phyloP scores from a whole-genome alignment of 2,329 filamentous ascomycete genomes.

The Paracorniculantispora psalliotae region DNA sequence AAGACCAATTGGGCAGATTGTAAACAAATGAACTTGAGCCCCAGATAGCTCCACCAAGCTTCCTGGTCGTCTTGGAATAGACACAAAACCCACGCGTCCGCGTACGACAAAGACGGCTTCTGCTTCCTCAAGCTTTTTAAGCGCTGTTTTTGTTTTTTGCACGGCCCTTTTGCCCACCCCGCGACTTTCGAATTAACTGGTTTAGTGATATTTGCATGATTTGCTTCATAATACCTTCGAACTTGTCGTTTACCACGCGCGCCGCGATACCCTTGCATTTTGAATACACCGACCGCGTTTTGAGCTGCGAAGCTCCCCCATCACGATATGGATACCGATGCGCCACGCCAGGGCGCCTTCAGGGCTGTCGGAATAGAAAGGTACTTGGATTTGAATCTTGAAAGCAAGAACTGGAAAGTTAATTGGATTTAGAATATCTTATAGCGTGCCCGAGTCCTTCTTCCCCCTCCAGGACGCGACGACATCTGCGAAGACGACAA shows the following conservation, averaged over 20 bases:
- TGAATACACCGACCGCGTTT: constrained; percentile 3
- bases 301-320: not conserved
- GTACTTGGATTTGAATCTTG: not conserved
- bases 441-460: constrained; percentile 9
- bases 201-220: not conserved
- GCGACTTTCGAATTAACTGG: not conserved
- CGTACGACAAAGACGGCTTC: constrained; percentile 4
- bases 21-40: constrained; percentile 11
- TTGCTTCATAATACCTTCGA: not conserved
- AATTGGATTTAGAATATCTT: constrained; percentile 3
- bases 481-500: not conserved
- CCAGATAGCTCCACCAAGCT: constrained; percentile 7
- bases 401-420: not conserved
- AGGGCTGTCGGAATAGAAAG: constrained; percentile 3
- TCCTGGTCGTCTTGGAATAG: not conserved
- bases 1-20: constrained; percentile 12
- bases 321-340: constrained; percentile 6
- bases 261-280: constrained; percentile 1
- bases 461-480: constrained; percentile 9
- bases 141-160: too few relatives aligned
- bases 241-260: not conserved
- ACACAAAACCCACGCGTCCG: constrained; percentile 12
- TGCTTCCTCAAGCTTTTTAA: not conserved
- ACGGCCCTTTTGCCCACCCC: not conserved
- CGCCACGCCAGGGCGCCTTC: not conserved